Conservation (phyloP, 2,329 filamentous ascomycete species). For the Drechslerella coelobrocha region DNA sequence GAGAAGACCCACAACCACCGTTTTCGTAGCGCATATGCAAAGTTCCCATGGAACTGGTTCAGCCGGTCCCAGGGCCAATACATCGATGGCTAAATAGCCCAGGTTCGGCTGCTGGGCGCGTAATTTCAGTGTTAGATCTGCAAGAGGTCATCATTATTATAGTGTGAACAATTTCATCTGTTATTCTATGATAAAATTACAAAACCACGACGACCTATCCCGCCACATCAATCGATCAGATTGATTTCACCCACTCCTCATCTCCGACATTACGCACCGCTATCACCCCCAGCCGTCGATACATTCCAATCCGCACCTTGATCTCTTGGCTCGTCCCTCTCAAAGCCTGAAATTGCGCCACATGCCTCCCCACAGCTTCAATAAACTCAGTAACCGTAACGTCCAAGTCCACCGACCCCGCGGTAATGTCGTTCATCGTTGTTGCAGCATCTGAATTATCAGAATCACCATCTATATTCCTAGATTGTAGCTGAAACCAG, state of each 20-base stretch:
- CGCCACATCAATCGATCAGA: neutral
- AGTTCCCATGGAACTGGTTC: too few species aligned
- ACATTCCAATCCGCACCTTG: slow-evolving; percentile 36
- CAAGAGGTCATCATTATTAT: too few species aligned
- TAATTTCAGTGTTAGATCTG: too few species aligned
- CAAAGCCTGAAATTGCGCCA: slow-evolving; percentile 14
- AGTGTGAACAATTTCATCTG: too few species aligned
- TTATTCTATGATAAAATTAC: too few species aligned
- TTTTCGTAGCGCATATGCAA: too few species aligned
- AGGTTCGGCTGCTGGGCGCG: too few species aligned
- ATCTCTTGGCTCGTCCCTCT: slow-evolving; percentile 1
- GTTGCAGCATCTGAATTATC: neutral
- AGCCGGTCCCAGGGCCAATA: too few species aligned
- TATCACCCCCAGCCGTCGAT: slow-evolving; percentile 23
- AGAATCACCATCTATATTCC: neutral
- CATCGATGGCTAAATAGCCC: too few species aligned
- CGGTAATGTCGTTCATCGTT: slow-evolving; percentile 4
- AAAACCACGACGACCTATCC: neutral
- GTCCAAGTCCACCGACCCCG: slow-evolving; percentile 28
- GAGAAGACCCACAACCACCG: too few species aligned
- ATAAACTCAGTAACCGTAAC: slow-evolving; percentile 32
- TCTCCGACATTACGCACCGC: slow-evolving; percentile 27
- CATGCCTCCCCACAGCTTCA: slow-evolving; percentile 14
- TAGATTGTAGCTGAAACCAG: slow-evolving; percentile 31
- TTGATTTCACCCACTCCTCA: neutral